phyloP scores from a whole-genome alignment of 75 land plant genomes.

The Cunninghamia lanceolata region DNA sequence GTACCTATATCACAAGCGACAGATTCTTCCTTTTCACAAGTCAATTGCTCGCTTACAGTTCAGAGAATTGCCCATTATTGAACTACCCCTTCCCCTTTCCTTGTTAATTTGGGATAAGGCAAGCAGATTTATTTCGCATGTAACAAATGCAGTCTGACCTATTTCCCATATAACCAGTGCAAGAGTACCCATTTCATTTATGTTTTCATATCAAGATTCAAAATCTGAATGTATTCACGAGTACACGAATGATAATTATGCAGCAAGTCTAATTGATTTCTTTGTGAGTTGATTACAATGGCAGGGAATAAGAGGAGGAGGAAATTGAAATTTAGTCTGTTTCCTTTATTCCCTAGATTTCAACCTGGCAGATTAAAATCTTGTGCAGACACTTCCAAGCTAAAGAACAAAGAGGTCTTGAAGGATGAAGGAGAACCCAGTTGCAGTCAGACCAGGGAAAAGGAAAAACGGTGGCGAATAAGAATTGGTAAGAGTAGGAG shows the following conservation, averaged over 20 bases:
- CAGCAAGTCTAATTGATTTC: neutral
- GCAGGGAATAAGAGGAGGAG: neutral
- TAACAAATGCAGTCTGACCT: neutral
- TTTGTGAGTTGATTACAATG: neutral
- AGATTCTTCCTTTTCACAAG: neutral
- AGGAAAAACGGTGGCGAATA: neutral
- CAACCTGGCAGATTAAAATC: neutral
- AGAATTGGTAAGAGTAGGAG: neutral
- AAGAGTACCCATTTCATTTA: neutral
- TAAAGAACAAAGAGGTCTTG: neutral
- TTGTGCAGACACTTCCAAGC: neutral
- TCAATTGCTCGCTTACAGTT: neutral
- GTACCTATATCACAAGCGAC: too few species aligned
- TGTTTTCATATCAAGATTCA: neutral
- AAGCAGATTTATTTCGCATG: neutral
- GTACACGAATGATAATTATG: neutral
- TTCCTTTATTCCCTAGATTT: conserved; percentile 1
- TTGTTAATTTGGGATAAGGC: neutral
- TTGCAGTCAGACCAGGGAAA: neutral
- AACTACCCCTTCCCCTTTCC: neutral
- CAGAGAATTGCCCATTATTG: neutral
- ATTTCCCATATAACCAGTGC: neutral
- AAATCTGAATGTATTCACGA: neutral
- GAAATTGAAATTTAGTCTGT: neutral
- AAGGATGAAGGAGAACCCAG: conserved; percentile 6